Base-by-base conservation (phyloP, 805 yeast genomes). In the Spathaspora sp. region DNA sequence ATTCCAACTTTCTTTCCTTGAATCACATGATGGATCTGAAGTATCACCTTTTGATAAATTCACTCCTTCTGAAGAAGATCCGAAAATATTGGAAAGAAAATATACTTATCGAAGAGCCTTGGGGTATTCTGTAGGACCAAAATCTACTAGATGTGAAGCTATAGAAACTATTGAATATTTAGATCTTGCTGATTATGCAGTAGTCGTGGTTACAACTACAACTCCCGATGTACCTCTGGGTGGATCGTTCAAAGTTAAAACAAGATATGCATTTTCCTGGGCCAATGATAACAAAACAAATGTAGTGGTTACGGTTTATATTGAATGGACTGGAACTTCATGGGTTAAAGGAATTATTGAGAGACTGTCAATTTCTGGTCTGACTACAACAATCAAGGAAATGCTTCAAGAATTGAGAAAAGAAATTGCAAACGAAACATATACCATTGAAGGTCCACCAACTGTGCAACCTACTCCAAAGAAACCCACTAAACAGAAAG, bases 171-270 rank as follows among this genome's bases (percentile, higher is more conserved):
- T 88, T 18, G 80, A 82, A 44, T 68, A 77, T 45, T 68, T 77
- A 59, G 86, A 88, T 60, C 72, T 75, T 48, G 70, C 78, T 5
- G 73, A 75, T 16, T 77, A 77, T 56, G 79, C 89, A 32, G 78
- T 82, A 52, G 82, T 90, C 1, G 69, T 83, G 2, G 82, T 85
- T 42, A 73, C 80, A 1, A 82, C 93, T 0, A 73, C 71, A 42
- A 92, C 99, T 0, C 99, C 99, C 0, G 94, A 90, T 62, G 98
- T 94, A 14, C 99, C 99, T 0, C 87, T 92, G 60, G 99, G 99
- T 4, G 78, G 78, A 43, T 79, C 88, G 0, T 94, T 94, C 65
- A 75, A 79, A 31, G 91, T 91, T 1, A 77, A 82, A 55, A 89
- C 97, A 0, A 76, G 87, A 54, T 87, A 83, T 60, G 72, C 84